Percentiles rank a stretch among this genome's conserved stretches.
Conservation (phyloP, 495 filamentous ascomycete species). For the Daldinia childiae region DNA sequence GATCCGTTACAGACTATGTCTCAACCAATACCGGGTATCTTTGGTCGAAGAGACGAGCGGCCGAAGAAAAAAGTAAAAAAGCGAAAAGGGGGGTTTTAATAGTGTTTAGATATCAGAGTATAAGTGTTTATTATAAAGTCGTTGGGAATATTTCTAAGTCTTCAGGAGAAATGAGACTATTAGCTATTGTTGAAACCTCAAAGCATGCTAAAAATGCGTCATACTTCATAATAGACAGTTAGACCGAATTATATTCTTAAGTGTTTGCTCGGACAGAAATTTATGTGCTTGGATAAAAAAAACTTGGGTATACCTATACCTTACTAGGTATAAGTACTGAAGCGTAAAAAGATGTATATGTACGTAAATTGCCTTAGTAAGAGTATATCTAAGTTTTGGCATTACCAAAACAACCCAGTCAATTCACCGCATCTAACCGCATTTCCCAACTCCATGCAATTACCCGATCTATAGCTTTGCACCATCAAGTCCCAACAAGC, state of each 20-base stretch:
- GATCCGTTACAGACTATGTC: slow-evolving; percentile 48
- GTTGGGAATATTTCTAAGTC: not conserved
- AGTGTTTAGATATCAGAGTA: not conserved
- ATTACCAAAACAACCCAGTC: not conserved
- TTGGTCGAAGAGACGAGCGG: slow-evolving; percentile 47
- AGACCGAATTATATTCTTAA: too few species aligned
- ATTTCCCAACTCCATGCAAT: slow-evolving; percentile 29
- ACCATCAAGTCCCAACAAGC: slow-evolving; percentile 4
- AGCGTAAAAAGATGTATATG: too few species aligned
- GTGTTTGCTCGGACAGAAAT: too few species aligned
- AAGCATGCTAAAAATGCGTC: not conserved
- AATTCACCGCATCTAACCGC: slow-evolving; percentile 32
- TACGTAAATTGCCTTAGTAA: too few species aligned
- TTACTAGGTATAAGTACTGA: too few species aligned
- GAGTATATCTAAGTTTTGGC: too few species aligned
- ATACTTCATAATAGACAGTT: not conserved
- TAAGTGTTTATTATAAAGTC: not conserved
- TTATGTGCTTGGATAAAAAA: too few species aligned
- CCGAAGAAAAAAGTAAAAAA: slow-evolving; percentile 47
- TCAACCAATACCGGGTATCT: slow-evolving; percentile 52
- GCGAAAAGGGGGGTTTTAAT: slow-evolving; percentile 44
- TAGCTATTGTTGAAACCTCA: not conserved
- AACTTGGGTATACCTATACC: too few species aligned
- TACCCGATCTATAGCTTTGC: slow-evolving; percentile 16
- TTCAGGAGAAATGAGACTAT: not conserved